Base-by-base conservation (phyloP, 139 green algal species). In the Choricystis sp. region DNA sequence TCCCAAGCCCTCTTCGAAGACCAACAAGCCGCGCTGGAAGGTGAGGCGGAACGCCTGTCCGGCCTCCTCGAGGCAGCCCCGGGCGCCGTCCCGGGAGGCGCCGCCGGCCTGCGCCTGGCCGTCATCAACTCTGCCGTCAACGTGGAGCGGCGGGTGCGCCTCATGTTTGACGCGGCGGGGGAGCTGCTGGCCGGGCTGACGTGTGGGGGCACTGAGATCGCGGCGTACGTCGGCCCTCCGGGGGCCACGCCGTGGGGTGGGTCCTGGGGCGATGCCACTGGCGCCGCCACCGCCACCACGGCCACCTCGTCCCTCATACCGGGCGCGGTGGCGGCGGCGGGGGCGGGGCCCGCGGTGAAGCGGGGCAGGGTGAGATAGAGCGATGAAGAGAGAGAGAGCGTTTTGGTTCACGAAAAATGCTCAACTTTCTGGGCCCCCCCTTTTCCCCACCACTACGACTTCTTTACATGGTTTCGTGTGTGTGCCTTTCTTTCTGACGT, bases 1-100 rank as follows among this genome's bases (percentile, higher is more conserved):
- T 90, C 93, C 63, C 79, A 92, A 74, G 71, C 84, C 55, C 76
- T 95, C 56, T 95, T 95, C 75, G 88, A 95, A 74, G 84, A 95
- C 72, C 80, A 86, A 57, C 88, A 95, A 74, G 70, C 85, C 71
- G 72, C 76, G 57, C 63, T 72, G 61, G 71, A 78, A 63, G 48
- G 14, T 5, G 68, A 76, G 68, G 74, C 88, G 63, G 80, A 90
- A 70, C 74, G 71, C 19, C 74, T 88, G 59, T 79, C 74, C 1
- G 64, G 71, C 29, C 71, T 88, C 61, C 69, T 85, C 1, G 70
- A 80, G 65, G 61, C 31, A 29, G 48, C 60, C 20, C 16, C 67
- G 14, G 24, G 67, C 1, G 30, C 69, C 4, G 52, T 74, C 55
- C 5, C 22, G 29, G 31, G 26, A 3, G 57, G 25, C 66, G 72